Evolutionary conservation across 208 protist genomes (phyloP).

Genomic region (Zelonia costaricensis): DNA sequence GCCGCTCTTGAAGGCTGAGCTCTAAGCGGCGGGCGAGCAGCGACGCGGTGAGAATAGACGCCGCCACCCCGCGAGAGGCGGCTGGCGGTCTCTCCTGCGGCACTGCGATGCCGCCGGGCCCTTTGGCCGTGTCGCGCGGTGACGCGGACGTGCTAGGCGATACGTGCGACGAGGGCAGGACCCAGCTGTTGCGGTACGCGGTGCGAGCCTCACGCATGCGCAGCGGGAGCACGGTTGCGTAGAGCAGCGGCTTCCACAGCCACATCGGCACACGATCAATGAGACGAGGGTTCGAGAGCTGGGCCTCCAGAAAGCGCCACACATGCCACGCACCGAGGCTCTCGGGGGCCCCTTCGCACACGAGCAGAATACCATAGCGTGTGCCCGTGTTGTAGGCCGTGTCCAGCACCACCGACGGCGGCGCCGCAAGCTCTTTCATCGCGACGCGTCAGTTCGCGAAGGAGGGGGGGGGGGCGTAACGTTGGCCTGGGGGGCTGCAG

Average conservation of each 20-base stretch:
- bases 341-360: slow-evolving; percentile 37
- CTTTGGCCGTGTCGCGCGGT: neutral
- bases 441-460: too few relatives aligned
- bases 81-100: neutral
- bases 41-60: neutral
- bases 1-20: neutral
- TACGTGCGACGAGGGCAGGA: neutral
- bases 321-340: slow-evolving; percentile 20
- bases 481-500: neutral
- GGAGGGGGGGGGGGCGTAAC: neutral
- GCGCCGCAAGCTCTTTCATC: too few relatives aligned
- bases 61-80: neutral
- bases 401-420: neutral
- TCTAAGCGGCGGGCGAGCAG: slow-evolving; percentile 12
- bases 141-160: neutral
- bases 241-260: slow-evolving; percentile 42
- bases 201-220: neutral
- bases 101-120: too few relatives aligned
- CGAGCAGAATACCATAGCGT: slow-evolving; percentile 38
- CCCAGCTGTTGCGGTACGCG: slow-evolving; percentile 13
- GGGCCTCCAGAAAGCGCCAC: slow-evolving; percentile 15
- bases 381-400: slow-evolving; percentile 27
- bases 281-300: slow-evolving; percentile 24
- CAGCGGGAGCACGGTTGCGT: slow-evolving; percentile 36
- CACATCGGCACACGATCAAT: slow-evolving; percentile 31